These are phyloP conservation scores for Boletus subcaerulescens DNA, from an alignment of 768 basidiomycete genomes.

Conservation along the genomic window DNA sequence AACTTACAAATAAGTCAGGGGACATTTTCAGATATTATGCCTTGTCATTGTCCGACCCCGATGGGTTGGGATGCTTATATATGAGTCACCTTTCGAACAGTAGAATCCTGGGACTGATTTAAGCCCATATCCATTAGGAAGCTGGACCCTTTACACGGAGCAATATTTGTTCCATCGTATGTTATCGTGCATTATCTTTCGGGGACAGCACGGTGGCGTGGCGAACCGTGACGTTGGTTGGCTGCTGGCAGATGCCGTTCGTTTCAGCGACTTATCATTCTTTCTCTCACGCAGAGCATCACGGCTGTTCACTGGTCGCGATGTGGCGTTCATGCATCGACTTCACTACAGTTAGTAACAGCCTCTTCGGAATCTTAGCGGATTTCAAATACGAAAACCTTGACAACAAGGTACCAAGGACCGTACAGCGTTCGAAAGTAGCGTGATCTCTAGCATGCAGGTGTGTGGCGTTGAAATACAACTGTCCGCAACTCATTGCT, in stretches of 20 bases:
- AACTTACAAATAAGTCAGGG: not conserved
- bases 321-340: not conserved
- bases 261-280: not conserved
- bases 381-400: conserved; percentile 13
- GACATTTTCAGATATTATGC: too few relatives aligned
- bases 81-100: not conserved
- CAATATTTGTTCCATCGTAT: conserved; percentile 1
- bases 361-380: not conserved
- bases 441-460: not conserved
- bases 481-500: not conserved
- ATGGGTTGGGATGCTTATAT: not conserved
- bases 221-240: not conserved
- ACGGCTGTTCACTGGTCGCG: not conserved
- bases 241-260: not conserved
- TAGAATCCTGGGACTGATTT: not conserved
- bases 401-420: not conserved
- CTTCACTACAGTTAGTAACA: not conserved
- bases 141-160: not conserved
- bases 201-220: not conserved
- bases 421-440: not conserved
- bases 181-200: not conserved
- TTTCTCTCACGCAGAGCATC: not conserved
- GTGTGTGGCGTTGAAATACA: not conserved
- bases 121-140: not conserved
- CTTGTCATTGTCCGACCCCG: too few relatives aligned